Base-by-base conservation (phyloP, 2,329 filamentous ascomycete genomes). In the Calonectria fujianensis region DNA sequence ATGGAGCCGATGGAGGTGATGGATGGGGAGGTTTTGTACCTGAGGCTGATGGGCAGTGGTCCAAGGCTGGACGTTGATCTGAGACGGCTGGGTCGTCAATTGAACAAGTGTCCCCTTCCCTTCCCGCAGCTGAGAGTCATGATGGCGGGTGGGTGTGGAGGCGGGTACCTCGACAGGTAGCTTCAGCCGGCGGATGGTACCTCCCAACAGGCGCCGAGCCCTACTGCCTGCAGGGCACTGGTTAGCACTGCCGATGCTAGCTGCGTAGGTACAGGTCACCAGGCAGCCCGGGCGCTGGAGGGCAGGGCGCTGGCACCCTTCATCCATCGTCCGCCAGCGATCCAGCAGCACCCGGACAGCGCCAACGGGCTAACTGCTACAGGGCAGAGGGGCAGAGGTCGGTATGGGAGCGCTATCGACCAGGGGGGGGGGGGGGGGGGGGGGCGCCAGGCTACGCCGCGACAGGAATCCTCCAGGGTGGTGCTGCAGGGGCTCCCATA, bases 81-180 rank as follows among this genome's bases (percentile, higher is more conserved):
- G 76, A 76, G 74, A 76, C 79, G 77, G 77, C 78, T 79, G 78
- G 78, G 74, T 69, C 67, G 74, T 82, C 82, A 86, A 86, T 84
- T 85, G 85, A 86, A 86, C 85, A 86, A 86, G 85, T 86, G 85
- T 86, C 85, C 85, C 83, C 81, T 86, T 84, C 78, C 70, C 65
- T 86, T 84, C 78, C 70, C 65, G 64, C 76, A 70, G 73, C 77
- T 77, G 76, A 74, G 69, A 74, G 69, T 70, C 74, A 78, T 73
- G 69, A 71, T 63, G 54, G 68, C 29, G 57, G 72, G 69, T 66
- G 67, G 69, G 74, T 67, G 57, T 75, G 69, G 67, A 50, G 32
- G 35, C 61, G 39, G 41, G 41, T 45, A 45, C 41, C 61, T 50
- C 41, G 61, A 45, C 41, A 65, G 61, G 61, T 63, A 63, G 39